A percentile compares a stretch with the other conserved stretches of the same genome.
phyloP scores from a whole-genome alignment of 345 rosid species.

The Gossypium raimondii region DNA sequence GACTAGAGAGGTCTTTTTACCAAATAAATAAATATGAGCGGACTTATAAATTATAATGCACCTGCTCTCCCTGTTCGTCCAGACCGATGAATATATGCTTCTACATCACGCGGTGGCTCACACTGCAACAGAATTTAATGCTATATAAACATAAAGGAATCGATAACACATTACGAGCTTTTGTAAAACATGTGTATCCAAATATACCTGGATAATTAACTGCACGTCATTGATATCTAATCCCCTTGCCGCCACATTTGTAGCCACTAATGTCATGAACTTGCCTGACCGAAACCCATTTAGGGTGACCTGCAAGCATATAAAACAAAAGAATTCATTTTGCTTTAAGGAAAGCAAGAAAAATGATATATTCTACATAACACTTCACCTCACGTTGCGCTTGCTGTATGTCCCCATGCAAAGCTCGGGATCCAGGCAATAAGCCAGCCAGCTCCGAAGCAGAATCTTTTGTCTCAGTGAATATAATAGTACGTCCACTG shows the following conservation, averaged over 20 bases:
- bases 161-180: background rate
- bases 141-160: conserved; percentile 1
- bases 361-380: background rate
- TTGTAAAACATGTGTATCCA: background rate
- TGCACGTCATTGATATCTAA: conserved; percentile 95
- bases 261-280: conserved; percentile 83
- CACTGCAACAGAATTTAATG: conserved; percentile 42
- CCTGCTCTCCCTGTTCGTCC: conserved; percentile 99
- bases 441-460: conserved; percentile 86
- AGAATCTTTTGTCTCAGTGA: conserved; percentile 80
- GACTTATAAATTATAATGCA: conserved; percentile 19
- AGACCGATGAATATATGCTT: conserved; percentile 95
- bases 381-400: conserved; percentile 75
- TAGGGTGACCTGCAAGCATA: conserved; percentile 63
- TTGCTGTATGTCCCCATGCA: conserved; percentile 95
- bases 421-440: conserved; percentile 74
- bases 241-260: conserved; percentile 97
- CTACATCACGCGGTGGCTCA: conserved; percentile 97
- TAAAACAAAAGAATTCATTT: background rate
- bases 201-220: conserved; percentile 80
- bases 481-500: conserved; percentile 90
- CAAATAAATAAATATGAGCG: background rate
- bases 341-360: background rate
- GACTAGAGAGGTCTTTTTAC: too few relatives aligned
- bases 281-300: conserved; percentile 87